phyloP scores from a whole-genome alignment of 306 rosid species.

The Cyclanthera cordifolia region DNA sequence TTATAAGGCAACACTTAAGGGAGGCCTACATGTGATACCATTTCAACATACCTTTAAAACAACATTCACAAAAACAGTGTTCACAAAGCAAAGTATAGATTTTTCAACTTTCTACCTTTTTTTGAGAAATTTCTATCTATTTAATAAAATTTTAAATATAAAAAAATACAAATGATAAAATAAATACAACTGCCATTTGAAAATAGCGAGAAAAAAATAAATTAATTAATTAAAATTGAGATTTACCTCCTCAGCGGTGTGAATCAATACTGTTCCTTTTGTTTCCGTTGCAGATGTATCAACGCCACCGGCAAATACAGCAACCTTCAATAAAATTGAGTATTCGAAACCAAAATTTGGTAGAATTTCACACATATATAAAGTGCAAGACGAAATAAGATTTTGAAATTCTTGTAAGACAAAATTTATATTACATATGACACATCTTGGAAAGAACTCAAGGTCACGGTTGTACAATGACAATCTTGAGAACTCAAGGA shows the following conservation, averaged over 20 bases:
- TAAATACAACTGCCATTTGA: background rate
- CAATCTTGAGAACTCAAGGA: no score
- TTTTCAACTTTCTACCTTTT: background rate
- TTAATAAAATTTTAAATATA: background rate
- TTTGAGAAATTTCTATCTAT: no score
- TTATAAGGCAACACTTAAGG: no score
- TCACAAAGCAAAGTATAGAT: background rate
- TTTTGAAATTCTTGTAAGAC: background rate
- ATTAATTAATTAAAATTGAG: no score
- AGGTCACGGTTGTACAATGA: no score
- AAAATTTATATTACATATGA: background rate
- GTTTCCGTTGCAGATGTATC: conserved; percentile 91
- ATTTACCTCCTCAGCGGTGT: conserved; percentile 82
- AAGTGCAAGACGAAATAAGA: background rate
- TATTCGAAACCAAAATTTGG: conserved; percentile 14
- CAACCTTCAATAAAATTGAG: no score
- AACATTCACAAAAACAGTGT: background rate
- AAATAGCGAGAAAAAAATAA: background rate
- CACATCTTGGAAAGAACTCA: no score
- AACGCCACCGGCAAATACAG: conserved; percentile 82
- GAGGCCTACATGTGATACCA: background rate
- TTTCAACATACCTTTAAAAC: background rate
- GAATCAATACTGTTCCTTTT: conserved; percentile 89
- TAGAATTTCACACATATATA: background rate
- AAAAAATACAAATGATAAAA: background rate